Percentiles rank a stretch among this genome's conserved stretches.
These are phyloP conservation scores for Solanum aculeatissimum DNA, from an alignment of 305 asterid genomes.

Conservation along the genomic window DNA sequence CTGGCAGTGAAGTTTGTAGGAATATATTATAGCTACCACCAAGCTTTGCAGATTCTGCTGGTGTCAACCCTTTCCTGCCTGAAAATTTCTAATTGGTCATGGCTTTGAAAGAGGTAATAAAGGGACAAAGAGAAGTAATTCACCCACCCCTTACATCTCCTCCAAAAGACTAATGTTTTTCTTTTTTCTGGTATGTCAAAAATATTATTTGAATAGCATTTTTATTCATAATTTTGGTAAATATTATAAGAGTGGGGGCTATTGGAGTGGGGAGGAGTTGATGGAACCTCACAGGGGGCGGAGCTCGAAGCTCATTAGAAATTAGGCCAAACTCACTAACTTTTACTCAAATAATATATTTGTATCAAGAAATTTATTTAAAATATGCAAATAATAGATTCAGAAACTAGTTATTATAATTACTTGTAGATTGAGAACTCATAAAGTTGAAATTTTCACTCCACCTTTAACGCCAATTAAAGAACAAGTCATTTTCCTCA, in stretches of 20 bases:
- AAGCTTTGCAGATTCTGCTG: conserved; percentile 18
- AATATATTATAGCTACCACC: conserved; percentile 75
- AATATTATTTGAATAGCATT: too few species aligned
- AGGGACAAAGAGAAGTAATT: not conserved
- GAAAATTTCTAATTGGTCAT: not conserved
- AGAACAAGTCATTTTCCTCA: too few species aligned
- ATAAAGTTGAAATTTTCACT: not conserved
- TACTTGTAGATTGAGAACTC: not conserved
- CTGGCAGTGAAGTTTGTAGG: conserved; percentile 61
- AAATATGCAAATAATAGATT: not conserved
- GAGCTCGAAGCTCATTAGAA: not conserved
- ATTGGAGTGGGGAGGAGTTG: too few species aligned
- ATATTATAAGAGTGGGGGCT: too few species aligned
- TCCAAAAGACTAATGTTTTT: too few species aligned
- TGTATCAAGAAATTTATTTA: not conserved
- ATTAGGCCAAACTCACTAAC: not conserved
- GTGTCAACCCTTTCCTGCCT: conserved; percentile 3
- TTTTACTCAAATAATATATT: not conserved
- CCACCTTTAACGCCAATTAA: too few species aligned
- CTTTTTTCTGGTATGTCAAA: too few species aligned
- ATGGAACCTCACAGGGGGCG: not conserved
- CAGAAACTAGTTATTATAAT: not conserved
- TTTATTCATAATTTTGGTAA: too few species aligned
- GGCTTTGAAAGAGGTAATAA: not conserved
- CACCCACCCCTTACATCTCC: too few species aligned